Evolutionary conservation across 345 rosid species (phyloP), one percentile per base, ranked within the genome.

Genomic region (Chamaenerion angustifolium): DNA sequence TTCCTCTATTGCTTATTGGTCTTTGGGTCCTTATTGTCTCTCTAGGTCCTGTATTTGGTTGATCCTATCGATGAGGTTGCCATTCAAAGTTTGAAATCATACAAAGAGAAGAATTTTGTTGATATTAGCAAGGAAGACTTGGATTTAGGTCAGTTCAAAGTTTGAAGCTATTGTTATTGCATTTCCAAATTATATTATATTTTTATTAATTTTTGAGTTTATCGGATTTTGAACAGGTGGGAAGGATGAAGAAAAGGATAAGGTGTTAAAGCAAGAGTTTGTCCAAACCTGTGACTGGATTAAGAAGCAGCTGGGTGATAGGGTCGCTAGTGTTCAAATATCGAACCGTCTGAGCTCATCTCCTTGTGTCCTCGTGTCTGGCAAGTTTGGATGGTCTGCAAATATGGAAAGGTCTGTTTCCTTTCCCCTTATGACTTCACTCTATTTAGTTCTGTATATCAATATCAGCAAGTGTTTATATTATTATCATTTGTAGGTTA

Each of bases 121-220:
- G 98, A 92, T 67, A 84, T 92, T 63, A 84, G 90, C 89, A 92
- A 87, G 77, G 98, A 92, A 70, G 98, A 92, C 68, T 71, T 92
- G 64, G 96, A 92, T 68, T 48, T 92, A 66, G 96, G 98, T 79
- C 63, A 19, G 86, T 64, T 45, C 15, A 14, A 51, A n/a, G 3
- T 52, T 48, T 8, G 3, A 14, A 23, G 45, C 2, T 8, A 40
- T 16, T 37, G 46, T 25, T 48, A 14, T 46, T 27, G 14, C 35
- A 2, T 27, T 14, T 56, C 43, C 8, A 11, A 4, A 27, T 54
- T 23, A 18, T 23, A n/a, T n/a, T n/a, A n/a, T n/a, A n/a, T 27
- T 12, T 23, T 13, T 7, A 23, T 16, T 21, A 12, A 49, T 23
- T 49, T 23, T 6, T 10, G 40, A 23, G 40, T 23, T 8, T 11